Conservation (phyloP, 2,329 filamentous ascomycete genomes). For the Talaromyces verruculosus region DNA sequence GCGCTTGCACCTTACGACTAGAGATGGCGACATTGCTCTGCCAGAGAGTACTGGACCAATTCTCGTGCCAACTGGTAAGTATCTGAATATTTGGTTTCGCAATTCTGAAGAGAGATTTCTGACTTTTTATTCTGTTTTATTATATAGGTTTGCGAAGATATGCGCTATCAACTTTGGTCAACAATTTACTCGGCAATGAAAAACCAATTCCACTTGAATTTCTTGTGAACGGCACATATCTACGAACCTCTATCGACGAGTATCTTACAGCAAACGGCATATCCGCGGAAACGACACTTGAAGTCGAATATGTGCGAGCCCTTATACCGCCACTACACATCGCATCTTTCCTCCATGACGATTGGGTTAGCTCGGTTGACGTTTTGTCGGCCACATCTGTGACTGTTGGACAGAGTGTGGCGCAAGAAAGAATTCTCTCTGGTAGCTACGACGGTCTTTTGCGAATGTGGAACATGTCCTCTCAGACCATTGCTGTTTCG, state of each 20-base stretch:
- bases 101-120: neutral
- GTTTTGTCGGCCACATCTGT: constrained; percentile 67
- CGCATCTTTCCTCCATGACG: constrained; percentile 92
- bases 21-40: constrained; percentile 54
- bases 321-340: constrained; percentile 85
- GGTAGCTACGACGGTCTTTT: constrained; percentile 88
- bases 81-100: neutral
- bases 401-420: constrained; percentile 49
- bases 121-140: neutral
- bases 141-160: constrained; percentile 54
- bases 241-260: constrained; percentile 85
- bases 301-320: constrained; percentile 89
- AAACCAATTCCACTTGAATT: constrained; percentile 72
- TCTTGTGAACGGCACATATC: constrained; percentile 88
- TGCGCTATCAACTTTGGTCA: constrained; percentile 63
- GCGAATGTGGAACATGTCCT: constrained; percentile 84
- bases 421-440: constrained; percentile 76
- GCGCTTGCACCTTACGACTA: constrained; percentile 55
- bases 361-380: constrained; percentile 90
- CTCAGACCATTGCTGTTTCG: constrained; percentile 78
- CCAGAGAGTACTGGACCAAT: constrained; percentile 57
- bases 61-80: constrained; percentile 56
- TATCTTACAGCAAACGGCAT: constrained; percentile 84
- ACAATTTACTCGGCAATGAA: constrained; percentile 58
- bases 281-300: constrained; percentile 81